phyloP scores from a whole-genome alignment of 257 asterid genomes.

The Primulina huaijiensis region DNA sequence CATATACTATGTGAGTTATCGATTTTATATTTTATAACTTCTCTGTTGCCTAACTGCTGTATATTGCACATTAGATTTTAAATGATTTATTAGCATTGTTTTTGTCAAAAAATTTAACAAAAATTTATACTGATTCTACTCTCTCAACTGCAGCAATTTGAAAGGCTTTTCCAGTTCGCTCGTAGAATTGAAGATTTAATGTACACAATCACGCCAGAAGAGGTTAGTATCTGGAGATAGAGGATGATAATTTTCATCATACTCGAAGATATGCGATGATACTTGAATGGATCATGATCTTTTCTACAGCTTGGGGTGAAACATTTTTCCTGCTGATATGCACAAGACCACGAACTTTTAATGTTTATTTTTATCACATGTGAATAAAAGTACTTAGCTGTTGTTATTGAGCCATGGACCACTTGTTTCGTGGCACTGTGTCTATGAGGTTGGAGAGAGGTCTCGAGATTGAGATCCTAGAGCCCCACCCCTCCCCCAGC shows the following conservation, averaged over 20 bases:
- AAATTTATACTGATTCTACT: slow-evolving; percentile 14
- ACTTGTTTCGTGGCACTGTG: not conserved
- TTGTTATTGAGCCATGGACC: not conserved
- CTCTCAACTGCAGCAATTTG: slow-evolving; percentile 76
- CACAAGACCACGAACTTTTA: not conserved
- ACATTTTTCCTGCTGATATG: not conserved
- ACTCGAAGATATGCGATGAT: slow-evolving; percentile 8
- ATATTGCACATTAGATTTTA: slow-evolving; percentile 1
- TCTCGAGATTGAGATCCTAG: not conserved
- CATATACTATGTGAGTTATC: slow-evolving; percentile 70
- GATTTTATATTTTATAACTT: slow-evolving; percentile 13
- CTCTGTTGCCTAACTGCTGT: slow-evolving; percentile 13
- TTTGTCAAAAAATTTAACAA: slow-evolving; percentile 13
- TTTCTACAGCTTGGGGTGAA: not conserved
- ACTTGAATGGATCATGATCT: not conserved
- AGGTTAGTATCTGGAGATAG: slow-evolving; percentile 50
- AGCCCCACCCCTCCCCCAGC: not conserved
- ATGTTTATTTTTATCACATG: not conserved
- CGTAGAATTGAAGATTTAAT: slow-evolving; percentile 86
- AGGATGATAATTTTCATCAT: slow-evolving; percentile 16
- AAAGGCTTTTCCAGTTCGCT: slow-evolving; percentile 85
- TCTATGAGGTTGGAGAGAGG: not conserved
- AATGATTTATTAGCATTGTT: slow-evolving; percentile 16
- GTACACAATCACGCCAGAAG: slow-evolving; percentile 69
- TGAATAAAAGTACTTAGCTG: not conserved